These are phyloP conservation scores for Trichosporon asahii DNA, from an alignment of 1,284 basidiomycete genomes.

Conservation along the genomic window DNA sequence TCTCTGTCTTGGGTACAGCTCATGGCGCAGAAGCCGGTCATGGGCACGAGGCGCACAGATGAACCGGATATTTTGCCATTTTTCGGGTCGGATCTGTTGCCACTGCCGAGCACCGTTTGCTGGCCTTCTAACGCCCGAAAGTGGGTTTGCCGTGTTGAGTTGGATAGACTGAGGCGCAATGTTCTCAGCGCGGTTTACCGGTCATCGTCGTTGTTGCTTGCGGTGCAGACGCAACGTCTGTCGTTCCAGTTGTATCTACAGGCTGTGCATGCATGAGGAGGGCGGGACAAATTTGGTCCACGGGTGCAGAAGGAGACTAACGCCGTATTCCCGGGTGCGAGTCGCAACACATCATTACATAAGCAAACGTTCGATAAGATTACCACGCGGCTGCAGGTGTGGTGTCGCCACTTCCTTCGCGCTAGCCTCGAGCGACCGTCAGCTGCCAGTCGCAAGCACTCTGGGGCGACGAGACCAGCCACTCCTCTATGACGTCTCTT, in stretches of 20 bases:
- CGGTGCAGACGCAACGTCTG: background rate
- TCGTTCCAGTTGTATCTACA: background rate
- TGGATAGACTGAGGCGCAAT: background rate
- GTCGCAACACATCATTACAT: background rate
- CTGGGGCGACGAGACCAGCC: background rate
- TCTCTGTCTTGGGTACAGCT: background rate
- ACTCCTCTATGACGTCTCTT: background rate
- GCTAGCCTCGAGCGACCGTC: background rate
- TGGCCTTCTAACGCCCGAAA: background rate
- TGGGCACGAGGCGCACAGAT: background rate
- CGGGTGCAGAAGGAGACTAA: background rate
- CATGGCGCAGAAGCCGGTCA: background rate
- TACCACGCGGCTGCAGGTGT: background rate
- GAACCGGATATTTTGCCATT: background rate
- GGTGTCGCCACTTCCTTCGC: background rate
- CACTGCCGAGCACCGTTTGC: background rate
- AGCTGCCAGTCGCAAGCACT: background rate
- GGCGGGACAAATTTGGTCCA: background rate
- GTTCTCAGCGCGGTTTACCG: background rate
- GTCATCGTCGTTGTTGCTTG: background rate
- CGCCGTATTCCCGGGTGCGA: background rate
- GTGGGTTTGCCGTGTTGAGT: background rate
- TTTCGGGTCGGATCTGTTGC: background rate
- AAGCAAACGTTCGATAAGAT: background rate
- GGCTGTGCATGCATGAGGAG: background rate